These are phyloP conservation scores for Xanthoparmelia taractica DNA, from an alignment of 495 filamentous ascomycete genomes.

Conservation along the genomic window DNA sequence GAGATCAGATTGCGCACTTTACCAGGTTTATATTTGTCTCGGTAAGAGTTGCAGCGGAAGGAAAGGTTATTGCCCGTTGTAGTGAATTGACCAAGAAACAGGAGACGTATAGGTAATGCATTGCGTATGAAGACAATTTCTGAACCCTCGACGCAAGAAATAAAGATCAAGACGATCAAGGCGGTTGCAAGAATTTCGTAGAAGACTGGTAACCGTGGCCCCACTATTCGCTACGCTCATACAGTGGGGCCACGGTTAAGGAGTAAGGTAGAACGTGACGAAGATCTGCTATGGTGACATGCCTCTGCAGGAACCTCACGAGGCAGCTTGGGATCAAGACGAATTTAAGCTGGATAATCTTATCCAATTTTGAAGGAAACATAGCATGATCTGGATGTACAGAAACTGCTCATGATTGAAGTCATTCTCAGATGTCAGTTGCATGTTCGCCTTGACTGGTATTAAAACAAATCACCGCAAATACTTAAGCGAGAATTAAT, in stretches of 20 bases:
- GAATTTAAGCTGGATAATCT: too few species aligned
- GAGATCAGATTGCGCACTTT: neutral
- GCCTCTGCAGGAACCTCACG: too few species aligned
- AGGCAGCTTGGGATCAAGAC: too few species aligned
- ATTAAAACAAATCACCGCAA: neutral
- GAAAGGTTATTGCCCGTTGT: slow-evolving; percentile 2
- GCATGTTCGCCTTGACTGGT: too few species aligned
- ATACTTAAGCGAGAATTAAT: neutral
- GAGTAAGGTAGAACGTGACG: too few species aligned
- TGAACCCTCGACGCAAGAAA: neutral
- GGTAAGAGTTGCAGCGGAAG: slow-evolving; percentile 1
- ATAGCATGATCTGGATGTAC: neutral
- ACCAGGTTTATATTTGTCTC: slow-evolving; percentile 11
- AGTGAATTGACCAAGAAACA: neutral
- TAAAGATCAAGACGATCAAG: neutral
- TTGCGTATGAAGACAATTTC: neutral
- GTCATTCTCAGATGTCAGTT: neutral
- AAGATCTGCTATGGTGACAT: too few species aligned
- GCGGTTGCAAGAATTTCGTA: neutral
- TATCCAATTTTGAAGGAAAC: neutral
- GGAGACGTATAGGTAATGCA: neutral
- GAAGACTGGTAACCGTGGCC: neutral
- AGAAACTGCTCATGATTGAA: neutral
- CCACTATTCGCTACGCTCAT: too few species aligned
- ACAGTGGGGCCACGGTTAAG: too few species aligned